phyloP scores from a whole-genome alignment of 179 eudicot genomes.

The Camellia oleifera region DNA sequence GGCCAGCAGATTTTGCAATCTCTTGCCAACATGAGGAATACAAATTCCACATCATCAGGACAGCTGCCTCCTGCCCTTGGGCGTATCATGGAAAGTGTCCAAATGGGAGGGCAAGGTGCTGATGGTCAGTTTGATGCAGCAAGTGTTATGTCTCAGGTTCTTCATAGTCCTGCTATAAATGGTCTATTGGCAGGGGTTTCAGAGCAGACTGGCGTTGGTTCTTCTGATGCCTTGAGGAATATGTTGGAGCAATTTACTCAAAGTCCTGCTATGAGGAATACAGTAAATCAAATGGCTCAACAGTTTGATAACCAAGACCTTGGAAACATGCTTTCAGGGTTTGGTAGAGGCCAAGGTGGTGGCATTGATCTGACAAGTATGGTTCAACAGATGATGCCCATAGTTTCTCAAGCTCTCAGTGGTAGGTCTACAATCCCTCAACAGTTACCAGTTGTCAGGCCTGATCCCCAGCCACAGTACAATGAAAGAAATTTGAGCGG shows the following conservation, averaged over 20 bases:
- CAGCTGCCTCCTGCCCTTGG: conserved; percentile 31
- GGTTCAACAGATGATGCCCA: conserved; percentile 96
- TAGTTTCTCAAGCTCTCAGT: conserved; percentile 78
- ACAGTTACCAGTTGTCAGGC: conserved; percentile 18
- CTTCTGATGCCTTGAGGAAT: conserved; percentile 73
- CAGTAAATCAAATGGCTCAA: conserved; percentile 86
- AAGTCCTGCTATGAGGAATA: conserved; percentile 75
- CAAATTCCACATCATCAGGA: conserved; percentile 25
- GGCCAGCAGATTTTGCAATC: conserved; percentile 69
- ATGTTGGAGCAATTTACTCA: conserved; percentile 83
- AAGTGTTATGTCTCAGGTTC: conserved; percentile 70
- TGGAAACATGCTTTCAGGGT: conserved; percentile 56
- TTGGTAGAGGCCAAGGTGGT: conserved; percentile 54
- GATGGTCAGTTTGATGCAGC: conserved; percentile 54
- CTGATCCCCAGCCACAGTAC: conserved; percentile 20
- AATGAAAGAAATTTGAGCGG: conserved; percentile 22
- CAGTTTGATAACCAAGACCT: conserved; percentile 63
- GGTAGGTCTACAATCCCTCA: conserved; percentile 39
- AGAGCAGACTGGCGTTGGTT: conserved; percentile 78
- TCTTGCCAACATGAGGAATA: conserved; percentile 24
- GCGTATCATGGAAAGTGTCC: conserved; percentile 21
- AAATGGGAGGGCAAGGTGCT: conserved; percentile 31
- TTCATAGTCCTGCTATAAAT: conserved; percentile 69
- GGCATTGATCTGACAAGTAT: conserved; percentile 70
- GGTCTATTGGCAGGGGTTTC: conserved; percentile 81